These are phyloP conservation scores for Aquilaria yunnanensis DNA, from an alignment of 345 rosid species.

Conservation along the genomic window DNA sequence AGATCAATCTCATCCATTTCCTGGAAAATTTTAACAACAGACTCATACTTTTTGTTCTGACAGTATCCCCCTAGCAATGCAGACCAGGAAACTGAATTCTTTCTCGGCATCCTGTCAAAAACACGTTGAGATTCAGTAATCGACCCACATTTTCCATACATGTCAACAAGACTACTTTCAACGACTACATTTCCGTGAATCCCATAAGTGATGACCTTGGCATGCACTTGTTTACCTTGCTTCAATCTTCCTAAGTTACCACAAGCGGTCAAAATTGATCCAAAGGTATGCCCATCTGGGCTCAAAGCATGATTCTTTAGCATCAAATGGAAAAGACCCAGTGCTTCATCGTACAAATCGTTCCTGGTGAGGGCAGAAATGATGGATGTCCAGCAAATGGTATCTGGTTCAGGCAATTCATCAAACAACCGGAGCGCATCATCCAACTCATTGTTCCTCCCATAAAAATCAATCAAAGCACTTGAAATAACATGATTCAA, in stretches of 20 bases:
- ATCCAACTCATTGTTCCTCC: conserved; percentile 30
- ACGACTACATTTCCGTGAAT: conserved; percentile 51
- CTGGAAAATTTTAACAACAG: conserved; percentile 58
- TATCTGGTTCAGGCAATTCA: conserved; percentile 72
- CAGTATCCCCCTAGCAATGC: conserved; percentile 84
- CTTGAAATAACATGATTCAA: conserved; percentile 52
- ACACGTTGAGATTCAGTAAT: conserved; percentile 46
- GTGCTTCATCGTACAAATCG: conserved; percentile 49
- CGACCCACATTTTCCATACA: conserved; percentile 85
- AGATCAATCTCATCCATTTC: conserved; percentile 49
- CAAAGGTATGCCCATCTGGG: conserved; percentile 71
- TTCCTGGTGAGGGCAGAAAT: conserved; percentile 62
- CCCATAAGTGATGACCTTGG: conserved; percentile 46
- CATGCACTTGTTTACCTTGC: conserved; percentile 82
- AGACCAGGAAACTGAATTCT: conserved; percentile 72
- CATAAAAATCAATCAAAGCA: conserved; percentile 70
- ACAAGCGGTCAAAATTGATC: conserved; percentile 74
- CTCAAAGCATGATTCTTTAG: conserved; percentile 35
- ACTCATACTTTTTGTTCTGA: conserved; percentile 55
- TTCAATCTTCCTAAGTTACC: conserved; percentile 61
- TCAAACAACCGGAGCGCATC: conserved; percentile 63
- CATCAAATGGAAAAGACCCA: conserved; percentile 50
- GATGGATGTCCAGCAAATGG: conserved; percentile 73
- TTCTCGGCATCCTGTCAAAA: conserved; percentile 59
- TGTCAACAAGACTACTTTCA: conserved; percentile 83